phyloP scores from a whole-genome alignment of 2,329 filamentous ascomycete species.

The Scleromitrula shiraiana region DNA sequence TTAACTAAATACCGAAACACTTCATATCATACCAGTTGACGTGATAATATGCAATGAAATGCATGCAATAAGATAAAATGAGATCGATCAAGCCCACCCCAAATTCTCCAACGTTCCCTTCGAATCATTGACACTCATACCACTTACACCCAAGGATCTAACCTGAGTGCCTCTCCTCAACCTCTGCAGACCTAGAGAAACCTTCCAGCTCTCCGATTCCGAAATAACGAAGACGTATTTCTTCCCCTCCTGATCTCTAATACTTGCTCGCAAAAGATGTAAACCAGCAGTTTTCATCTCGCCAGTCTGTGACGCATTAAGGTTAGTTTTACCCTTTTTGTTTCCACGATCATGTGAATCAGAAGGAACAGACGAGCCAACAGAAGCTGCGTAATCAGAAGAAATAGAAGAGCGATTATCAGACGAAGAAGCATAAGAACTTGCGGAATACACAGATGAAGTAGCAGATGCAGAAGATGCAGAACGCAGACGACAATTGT shows the following conservation, averaged over 20 bases:
- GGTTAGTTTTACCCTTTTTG: slow-evolving; percentile 20
- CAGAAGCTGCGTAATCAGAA: slow-evolving; percentile 27
- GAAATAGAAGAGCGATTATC: slow-evolving; percentile 21
- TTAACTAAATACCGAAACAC: too few species aligned
- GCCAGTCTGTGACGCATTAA: slow-evolving; percentile 38
- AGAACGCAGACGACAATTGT: slow-evolving; percentile 46
- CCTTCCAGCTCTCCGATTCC: slow-evolving; percentile 62
- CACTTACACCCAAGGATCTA: slow-evolving; percentile 49
- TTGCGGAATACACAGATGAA: slow-evolving; percentile 33
- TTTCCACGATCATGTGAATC: neutral
- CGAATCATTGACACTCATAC: slow-evolving; percentile 47
- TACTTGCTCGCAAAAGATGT: slow-evolving; percentile 55
- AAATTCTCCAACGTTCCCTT: slow-evolving; percentile 49
- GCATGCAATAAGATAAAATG: too few species aligned
- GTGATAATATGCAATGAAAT: too few species aligned
- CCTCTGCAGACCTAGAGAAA: slow-evolving; percentile 52
- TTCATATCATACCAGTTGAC: too few species aligned
- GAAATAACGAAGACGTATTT: slow-evolving; percentile 56
- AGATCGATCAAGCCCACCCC: slow-evolving; percentile 39
- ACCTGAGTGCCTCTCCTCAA: slow-evolving; percentile 53
- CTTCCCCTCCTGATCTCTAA: slow-evolving; percentile 59
- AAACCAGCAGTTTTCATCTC: slow-evolving; percentile 48
- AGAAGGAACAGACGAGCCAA: slow-evolving; percentile 19
- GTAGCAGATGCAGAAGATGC: slow-evolving; percentile 32
- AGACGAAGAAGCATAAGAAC: slow-evolving; percentile 22